A percentile compares a stretch with the other conserved stretches of the same genome.
Conservation (phyloP, 169 alveolate genomes). For the Pseudocohnilembus persalinus region DNA sequence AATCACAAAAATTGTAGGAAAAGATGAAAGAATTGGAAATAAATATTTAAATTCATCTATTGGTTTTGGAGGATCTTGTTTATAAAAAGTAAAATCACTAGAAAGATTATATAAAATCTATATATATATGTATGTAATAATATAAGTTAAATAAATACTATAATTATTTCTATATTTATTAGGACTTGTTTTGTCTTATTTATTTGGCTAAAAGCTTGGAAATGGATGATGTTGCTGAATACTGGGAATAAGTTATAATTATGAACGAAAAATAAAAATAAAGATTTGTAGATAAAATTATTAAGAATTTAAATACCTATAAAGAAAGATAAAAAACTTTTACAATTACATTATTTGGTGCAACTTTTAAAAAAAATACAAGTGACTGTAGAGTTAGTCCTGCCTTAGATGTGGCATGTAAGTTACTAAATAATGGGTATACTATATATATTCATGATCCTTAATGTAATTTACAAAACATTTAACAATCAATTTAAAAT, state of each 20-base stretch:
- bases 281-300: conserved; percentile 55
- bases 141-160: conserved; percentile 15
- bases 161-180: conserved; percentile 4
- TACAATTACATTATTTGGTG: conserved; percentile 86
- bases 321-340: too few relatives aligned
- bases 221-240: conserved; percentile 75
- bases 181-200: conserved; percentile 78
- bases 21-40: conserved; percentile 81
- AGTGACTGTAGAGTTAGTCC: conserved; percentile 90
- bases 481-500: conserved; percentile 58
- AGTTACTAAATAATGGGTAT: conserved; percentile 79
- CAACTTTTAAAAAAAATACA: conserved; percentile 91
- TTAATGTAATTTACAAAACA: conserved; percentile 43
- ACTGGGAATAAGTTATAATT: conserved; percentile 80
- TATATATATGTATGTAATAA: conserved; percentile 23
- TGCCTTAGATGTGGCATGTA: conserved; percentile 61
- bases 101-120: conserved; percentile 12
- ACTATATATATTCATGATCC: conserved; percentile 85
- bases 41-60: conserved; percentile 82
- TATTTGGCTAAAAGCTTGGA: conserved; percentile 78
- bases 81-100: conserved; percentile 64
- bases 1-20: conserved; percentile 37
- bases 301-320: too few relatives aligned
- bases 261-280: conserved; percentile 77
- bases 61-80: conserved; percentile 95